Conservation (phyloP, 2,329 filamentous ascomycete genomes). For the Verticillium isaacii region DNA sequence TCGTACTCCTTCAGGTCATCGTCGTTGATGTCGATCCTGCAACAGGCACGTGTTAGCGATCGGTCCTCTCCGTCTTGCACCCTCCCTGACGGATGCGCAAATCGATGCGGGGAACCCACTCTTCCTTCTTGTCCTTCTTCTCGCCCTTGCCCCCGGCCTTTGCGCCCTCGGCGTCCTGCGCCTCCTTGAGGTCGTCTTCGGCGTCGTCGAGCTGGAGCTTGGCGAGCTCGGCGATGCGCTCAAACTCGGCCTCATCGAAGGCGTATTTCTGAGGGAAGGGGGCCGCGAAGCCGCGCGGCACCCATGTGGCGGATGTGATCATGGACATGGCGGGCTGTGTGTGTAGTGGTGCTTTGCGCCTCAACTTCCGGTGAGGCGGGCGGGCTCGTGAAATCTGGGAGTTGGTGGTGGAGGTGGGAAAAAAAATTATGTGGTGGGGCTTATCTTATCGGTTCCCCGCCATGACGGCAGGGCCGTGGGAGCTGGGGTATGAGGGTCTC, state of each 20-base stretch:
- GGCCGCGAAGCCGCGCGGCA: slow-evolving; percentile 70
- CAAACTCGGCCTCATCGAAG: slow-evolving; percentile 70
- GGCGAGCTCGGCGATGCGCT: slow-evolving; percentile 69
- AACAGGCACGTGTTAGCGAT: slow-evolving; percentile 13
- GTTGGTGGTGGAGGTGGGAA: slow-evolving; percentile 4
- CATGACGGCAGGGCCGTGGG: not conserved
- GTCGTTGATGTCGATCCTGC: slow-evolving; percentile 59
- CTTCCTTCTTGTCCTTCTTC: slow-evolving; percentile 26
- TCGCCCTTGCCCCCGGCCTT: slow-evolving; percentile 21
- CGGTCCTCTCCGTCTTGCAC: not conserved
- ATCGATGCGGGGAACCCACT: slow-evolving; percentile 19
- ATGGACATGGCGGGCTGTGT: slow-evolving; percentile 51
- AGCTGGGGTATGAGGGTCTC: not conserved
- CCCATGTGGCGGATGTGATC: slow-evolving; percentile 74
- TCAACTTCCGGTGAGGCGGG: not conserved
- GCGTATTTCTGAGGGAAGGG: slow-evolving; percentile 72
- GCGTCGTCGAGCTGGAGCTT: slow-evolving; percentile 86
- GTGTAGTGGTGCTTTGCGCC: not conserved
- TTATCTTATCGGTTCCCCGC: slow-evolving; percentile 25
- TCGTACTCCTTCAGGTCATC: slow-evolving; percentile 96
- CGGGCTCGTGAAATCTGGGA: slow-evolving; percentile 1
- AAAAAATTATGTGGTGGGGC: slow-evolving; percentile 22
- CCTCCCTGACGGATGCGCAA: too few relatives aligned
- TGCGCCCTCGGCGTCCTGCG: slow-evolving; percentile 40
- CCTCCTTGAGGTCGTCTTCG: slow-evolving; percentile 75